Conservation (phyloP, 805 yeast species). For the Kodamaea kaohsiungensis region DNA sequence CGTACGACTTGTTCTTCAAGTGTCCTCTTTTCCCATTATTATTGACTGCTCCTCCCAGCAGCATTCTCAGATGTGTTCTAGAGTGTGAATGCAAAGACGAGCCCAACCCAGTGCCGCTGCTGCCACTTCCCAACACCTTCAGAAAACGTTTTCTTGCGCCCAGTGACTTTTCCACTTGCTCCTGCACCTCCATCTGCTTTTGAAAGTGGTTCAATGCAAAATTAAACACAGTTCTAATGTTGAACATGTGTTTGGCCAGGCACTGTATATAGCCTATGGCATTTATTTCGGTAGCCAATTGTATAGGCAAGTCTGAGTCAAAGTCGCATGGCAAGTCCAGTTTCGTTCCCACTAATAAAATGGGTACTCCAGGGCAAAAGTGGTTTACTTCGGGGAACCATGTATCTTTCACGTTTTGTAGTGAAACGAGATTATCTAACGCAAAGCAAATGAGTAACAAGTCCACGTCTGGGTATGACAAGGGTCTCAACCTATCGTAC, state of each 20-base stretch:
- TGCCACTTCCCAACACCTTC: conserved; percentile 27
- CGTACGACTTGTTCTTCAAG: conserved; percentile 38
- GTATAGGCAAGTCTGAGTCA: conserved; percentile 51
- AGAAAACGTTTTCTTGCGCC: conserved; percentile 35
- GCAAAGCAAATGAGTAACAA: conserved; percentile 75
- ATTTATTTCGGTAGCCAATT: conserved; percentile 58
- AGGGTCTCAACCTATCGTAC: conserved; percentile 75
- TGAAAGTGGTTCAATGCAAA: conserved; percentile 52
- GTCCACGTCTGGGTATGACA: conserved; percentile 79
- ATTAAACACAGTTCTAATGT: conserved; percentile 68
- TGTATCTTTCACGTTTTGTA: conserved; percentile 71
- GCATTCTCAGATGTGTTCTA: conserved; percentile 21
- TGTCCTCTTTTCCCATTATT: conserved; percentile 36
- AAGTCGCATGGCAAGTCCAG: conserved; percentile 51
- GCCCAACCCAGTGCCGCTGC: conserved; percentile 13
- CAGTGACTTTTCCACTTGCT: conserved; percentile 35
- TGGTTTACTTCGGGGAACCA: conserved; percentile 90
- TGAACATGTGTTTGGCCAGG: conserved; percentile 70
- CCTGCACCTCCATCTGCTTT: conserved; percentile 35
- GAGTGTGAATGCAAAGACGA: background rate
- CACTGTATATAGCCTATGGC: conserved; percentile 77
- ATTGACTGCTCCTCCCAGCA: conserved; percentile 20
- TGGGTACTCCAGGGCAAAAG: conserved; percentile 79
- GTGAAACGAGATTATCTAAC: conserved; percentile 58
- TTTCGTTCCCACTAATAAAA: conserved; percentile 80